These are phyloP conservation scores for Baudoinia panamericana DNA, from an alignment of 495 filamentous ascomycete genomes.

Conservation along the genomic window DNA sequence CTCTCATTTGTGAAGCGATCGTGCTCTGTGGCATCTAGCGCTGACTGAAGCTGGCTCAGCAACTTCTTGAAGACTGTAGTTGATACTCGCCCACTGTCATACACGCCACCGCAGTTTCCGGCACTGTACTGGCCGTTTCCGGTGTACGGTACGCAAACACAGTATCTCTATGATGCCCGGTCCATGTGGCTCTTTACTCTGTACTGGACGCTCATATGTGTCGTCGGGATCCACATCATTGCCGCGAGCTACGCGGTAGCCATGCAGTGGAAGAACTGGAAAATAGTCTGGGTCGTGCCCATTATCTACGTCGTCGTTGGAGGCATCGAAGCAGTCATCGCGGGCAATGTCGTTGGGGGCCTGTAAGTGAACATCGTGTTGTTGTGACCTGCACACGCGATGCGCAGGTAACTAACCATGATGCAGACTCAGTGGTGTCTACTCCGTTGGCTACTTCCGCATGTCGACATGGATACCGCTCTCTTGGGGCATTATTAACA, in stretches of 20 bases:
- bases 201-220: slow-evolving; percentile 70
- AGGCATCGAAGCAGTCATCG: slow-evolving; percentile 67
- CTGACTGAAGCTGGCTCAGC: not conserved
- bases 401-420: not conserved
- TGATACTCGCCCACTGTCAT: slow-evolving; percentile 48
- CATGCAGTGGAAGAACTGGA: slow-evolving; percentile 55
- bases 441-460: slow-evolving; percentile 71
- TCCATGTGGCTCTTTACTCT: slow-evolving; percentile 92
- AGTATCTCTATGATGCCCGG: slow-evolving; percentile 60
- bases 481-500: slow-evolving; percentile 83
- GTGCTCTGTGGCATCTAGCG: not conserved
- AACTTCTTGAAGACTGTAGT: slow-evolving; percentile 19
- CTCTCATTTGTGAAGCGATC: not conserved
- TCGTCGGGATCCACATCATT: slow-evolving; percentile 51
- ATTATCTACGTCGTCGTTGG: slow-evolving; percentile 61
- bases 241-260: slow-evolving; percentile 60
- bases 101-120: slow-evolving; percentile 66
- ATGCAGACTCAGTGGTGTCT: slow-evolving; percentile 68
- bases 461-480: slow-evolving; percentile 98
- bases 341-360: slow-evolving; percentile 77
- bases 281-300: slow-evolving; percentile 63
- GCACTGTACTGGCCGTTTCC: slow-evolving; percentile 73
- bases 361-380: slow-evolving; percentile 48
- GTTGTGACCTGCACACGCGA: not conserved
- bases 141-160: slow-evolving; percentile 35